Conservation (phyloP, 73 alveolate genomes). For the Blepharisma stoltei region DNA sequence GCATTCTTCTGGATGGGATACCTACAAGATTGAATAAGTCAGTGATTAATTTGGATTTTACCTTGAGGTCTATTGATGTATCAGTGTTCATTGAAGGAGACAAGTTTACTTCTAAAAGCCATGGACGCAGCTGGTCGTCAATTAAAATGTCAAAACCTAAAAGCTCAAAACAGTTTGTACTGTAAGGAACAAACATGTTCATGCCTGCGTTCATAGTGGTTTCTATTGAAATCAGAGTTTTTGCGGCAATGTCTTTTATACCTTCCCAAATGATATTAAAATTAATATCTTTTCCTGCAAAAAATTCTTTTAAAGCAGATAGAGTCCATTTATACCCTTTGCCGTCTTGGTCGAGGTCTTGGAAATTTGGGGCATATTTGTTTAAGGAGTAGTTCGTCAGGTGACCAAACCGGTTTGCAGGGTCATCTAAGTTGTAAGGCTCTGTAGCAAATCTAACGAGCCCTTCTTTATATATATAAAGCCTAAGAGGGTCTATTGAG, state of each 20-base stretch:
- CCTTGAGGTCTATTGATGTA: constrained; percentile 58
- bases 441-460: constrained; percentile 84
- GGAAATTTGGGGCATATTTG: constrained; percentile 79
- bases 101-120: constrained; percentile 81
- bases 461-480: constrained; percentile 88
- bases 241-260: constrained; percentile 81
- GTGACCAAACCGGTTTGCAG: constrained; percentile 66
- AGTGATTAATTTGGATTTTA: constrained; percentile 62
- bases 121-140: constrained; percentile 71
- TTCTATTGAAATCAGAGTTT: constrained; percentile 80
- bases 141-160: constrained; percentile 80
- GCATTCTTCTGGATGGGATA: background rate
- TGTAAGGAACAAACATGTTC: constrained; percentile 77
- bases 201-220: constrained; percentile 64
- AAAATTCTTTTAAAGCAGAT: constrained; percentile 51
- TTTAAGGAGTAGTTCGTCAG: constrained; percentile 89
- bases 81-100: constrained; percentile 73
- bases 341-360: constrained; percentile 73
- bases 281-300: constrained; percentile 35
- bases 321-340: constrained; percentile 76
- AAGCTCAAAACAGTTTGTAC: constrained; percentile 81
- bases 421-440: constrained; percentile 53
- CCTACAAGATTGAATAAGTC: constrained; percentile 72
- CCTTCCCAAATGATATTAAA: constrained; percentile 44
- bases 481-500: constrained; percentile 81